These are phyloP conservation scores for Paxillus ammoniavirescens DNA, from an alignment of 768 basidiomycete genomes.

Conservation along the genomic window DNA sequence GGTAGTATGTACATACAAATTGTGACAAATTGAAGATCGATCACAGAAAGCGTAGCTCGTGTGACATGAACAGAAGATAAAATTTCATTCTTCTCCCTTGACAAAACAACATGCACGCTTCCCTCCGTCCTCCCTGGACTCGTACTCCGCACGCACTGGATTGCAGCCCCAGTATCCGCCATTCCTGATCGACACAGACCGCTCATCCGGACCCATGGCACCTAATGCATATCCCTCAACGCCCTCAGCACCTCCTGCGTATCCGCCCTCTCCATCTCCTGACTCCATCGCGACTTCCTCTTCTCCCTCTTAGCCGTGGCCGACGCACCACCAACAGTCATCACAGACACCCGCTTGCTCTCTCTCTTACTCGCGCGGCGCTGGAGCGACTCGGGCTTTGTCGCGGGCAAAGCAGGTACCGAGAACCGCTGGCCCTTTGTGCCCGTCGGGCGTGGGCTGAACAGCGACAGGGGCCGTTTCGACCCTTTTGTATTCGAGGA, in stretches of 20 bases:
- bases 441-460: slow-evolving; percentile 7
- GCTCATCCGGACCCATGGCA: no score
- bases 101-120: no score
- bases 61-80: no score
- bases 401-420: slow-evolving; percentile 5
- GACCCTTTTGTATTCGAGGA: not conserved
- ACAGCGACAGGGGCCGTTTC: slow-evolving; percentile 12
- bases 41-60: no score
- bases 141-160: no score
- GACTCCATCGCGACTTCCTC: slow-evolving; percentile 13
- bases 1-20: no score
- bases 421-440: slow-evolving; percentile 15
- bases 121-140: no score
- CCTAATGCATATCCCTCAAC: slow-evolving; percentile 3
- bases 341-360: slow-evolving; percentile 2
- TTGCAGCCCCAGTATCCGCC: no score
- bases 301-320: slow-evolving; percentile 12
- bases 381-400: not conserved
- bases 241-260: slow-evolving; percentile 21
- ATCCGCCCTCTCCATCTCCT: slow-evolving; percentile 17
- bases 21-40: no score
- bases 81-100: no score
- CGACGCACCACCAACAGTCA: not conserved
- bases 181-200: no score
- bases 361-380: not conserved